Conservation (phyloP, 768 basidiomycete genomes). For the Tremella mesenterica region DNA sequence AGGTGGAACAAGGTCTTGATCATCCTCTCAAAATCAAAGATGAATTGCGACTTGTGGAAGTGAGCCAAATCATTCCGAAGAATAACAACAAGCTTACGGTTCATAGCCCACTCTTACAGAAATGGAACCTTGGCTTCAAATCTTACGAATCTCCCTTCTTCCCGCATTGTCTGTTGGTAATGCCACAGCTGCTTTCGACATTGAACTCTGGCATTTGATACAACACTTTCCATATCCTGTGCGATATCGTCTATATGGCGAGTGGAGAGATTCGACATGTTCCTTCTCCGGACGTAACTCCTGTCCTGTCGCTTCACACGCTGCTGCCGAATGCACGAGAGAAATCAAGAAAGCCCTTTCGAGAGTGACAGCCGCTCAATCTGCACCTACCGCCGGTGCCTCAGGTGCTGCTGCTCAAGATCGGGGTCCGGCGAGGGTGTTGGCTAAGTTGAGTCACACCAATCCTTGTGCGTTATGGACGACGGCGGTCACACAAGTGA, state of each 20-base stretch:
- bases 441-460: conserved; percentile 87
- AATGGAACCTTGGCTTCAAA: conserved; percentile 59
- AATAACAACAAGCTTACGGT: background rate
- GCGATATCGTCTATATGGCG: conserved; percentile 88
- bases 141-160: conserved; percentile 69
- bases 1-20: conserved; percentile 7
- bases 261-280: conserved; percentile 81
- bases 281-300: conserved; percentile 43
- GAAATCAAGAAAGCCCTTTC: conserved; percentile 84
- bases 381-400: conserved; percentile 45
- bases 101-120: conserved; percentile 31
- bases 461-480: conserved; percentile 87
- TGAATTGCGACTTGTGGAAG: conserved; percentile 4
- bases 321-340: conserved; percentile 64
- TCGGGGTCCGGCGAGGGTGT: conserved; percentile 62
- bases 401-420: conserved; percentile 14
- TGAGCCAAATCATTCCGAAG: background rate
- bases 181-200: conserved; percentile 77
- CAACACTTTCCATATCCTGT: conserved; percentile 64
- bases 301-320: conserved; percentile 30
- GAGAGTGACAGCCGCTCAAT: conserved; percentile 54
- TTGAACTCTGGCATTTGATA: conserved; percentile 87
- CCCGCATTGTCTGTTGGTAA: conserved; percentile 78
- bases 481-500: conserved; percentile 83
- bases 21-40: background rate